phyloP scores from a whole-genome alignment of 768 basidiomycete genomes.

The Auricularia sp. region DNA sequence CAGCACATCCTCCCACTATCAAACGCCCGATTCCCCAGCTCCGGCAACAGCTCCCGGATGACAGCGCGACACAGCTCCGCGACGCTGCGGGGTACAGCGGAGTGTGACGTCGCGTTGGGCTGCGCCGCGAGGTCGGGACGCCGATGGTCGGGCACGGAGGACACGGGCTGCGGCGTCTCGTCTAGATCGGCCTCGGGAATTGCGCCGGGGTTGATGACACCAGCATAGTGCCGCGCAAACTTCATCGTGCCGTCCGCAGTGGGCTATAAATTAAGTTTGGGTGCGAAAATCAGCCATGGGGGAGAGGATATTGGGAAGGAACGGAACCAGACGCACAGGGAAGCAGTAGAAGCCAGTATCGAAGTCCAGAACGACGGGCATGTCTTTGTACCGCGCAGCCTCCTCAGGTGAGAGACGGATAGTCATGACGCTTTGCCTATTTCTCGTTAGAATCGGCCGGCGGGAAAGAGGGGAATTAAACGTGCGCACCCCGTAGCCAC shows the following conservation, averaged over 20 bases:
- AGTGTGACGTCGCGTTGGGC: constrained; percentile 27
- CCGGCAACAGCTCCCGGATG: constrained; percentile 59
- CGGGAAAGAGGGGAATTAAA: not conserved
- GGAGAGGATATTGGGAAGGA: not conserved
- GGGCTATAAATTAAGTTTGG: constrained; percentile 34
- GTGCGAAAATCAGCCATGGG: not conserved
- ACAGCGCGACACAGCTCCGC: constrained; percentile 40
- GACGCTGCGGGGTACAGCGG: constrained; percentile 53
- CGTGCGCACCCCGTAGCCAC: constrained; percentile 69
- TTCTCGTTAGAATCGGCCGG: not conserved
- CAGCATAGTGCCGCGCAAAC: constrained; percentile 63
- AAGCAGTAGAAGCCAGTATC: constrained; percentile 71
- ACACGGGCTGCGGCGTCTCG: constrained; percentile 21
- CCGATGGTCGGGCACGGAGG: constrained; percentile 71
- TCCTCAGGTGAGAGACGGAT: constrained; percentile 69
- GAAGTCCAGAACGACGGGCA: constrained; percentile 68
- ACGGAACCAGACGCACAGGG: constrained; percentile 40
- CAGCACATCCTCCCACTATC: constrained; percentile 75
- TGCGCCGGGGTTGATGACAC: constrained; percentile 41
- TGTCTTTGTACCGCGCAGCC: constrained; percentile 44
- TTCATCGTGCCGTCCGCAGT: constrained; percentile 64
- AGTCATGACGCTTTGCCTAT: constrained; percentile 69
- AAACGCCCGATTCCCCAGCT: constrained; percentile 64
- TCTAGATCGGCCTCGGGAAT: constrained; percentile 8
- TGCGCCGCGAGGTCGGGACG: constrained; percentile 38